phyloP scores from a whole-genome alignment of 2,329 filamentous ascomycete species.

The Botryosphaeria dothidea region DNA sequence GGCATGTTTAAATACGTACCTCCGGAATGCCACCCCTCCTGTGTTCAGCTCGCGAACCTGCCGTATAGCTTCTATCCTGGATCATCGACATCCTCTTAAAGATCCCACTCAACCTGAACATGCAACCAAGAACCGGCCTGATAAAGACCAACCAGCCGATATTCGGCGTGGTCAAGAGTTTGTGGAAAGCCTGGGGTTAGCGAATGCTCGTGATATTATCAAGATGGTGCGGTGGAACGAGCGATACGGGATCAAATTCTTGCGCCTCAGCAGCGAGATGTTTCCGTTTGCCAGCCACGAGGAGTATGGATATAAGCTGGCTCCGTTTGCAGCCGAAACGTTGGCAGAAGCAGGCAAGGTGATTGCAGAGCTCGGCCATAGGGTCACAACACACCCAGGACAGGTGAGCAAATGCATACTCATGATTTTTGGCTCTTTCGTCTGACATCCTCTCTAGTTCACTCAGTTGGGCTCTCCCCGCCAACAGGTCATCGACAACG shows the following conservation, averaged over 20 bases:
- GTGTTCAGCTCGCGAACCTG: slow-evolving; percentile 92
- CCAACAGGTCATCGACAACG: slow-evolving; percentile 71
- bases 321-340: slow-evolving; percentile 76
- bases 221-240: slow-evolving; percentile 94
- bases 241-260: slow-evolving; percentile 85
- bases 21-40: slow-evolving; percentile 76
- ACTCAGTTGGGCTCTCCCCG: slow-evolving; percentile 88
- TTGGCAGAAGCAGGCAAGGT: slow-evolving; percentile 76
- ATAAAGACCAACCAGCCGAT: slow-evolving; percentile 69
- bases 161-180: slow-evolving; percentile 68
- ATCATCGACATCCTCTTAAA: slow-evolving; percentile 79
- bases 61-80: slow-evolving; percentile 84
- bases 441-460: slow-evolving; percentile 53
- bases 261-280: slow-evolving; percentile 93
- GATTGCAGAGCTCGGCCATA: slow-evolving; percentile 75
- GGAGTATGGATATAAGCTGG: slow-evolving; percentile 82
- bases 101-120: slow-evolving; percentile 78
- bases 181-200: slow-evolving; percentile 74
- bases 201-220: slow-evolving; percentile 78
- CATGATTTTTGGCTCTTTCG: slow-evolving; percentile 11
- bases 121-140: slow-evolving; percentile 80
- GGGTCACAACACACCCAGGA: slow-evolving; percentile 87
- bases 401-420: slow-evolving; percentile 50
- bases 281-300: slow-evolving; percentile 92
- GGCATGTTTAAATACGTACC: slow-evolving; percentile 92